phyloP scores from a whole-genome alignment of 805 yeast genomes.

The Yamadazyma phyllophila region DNA sequence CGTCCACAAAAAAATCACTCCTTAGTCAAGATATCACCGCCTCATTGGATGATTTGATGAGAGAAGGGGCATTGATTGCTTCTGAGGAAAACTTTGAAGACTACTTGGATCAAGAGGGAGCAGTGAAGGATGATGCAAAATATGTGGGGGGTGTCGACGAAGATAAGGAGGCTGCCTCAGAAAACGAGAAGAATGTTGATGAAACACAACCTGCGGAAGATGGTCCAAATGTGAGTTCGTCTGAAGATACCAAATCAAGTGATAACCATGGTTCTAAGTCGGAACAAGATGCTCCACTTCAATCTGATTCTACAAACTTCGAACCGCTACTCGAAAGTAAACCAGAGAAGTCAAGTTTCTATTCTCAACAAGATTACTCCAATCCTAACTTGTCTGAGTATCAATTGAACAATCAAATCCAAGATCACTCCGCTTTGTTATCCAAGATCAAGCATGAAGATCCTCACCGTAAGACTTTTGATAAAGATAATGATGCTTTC shows the following conservation, averaged over 20 bases:
- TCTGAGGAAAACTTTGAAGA: constrained; percentile 53
- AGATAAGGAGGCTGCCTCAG: neutral
- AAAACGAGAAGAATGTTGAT: neutral
- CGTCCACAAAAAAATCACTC: constrained; percentile 13
- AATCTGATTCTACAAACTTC: constrained; percentile 12
- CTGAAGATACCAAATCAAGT: neutral
- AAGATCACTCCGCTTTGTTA: constrained; percentile 35
- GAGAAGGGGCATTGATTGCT: constrained; percentile 45
- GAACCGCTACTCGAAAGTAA: constrained; percentile 6
- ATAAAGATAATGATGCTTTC: neutral
- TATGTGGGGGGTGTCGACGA: constrained; percentile 13
- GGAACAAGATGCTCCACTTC: constrained; percentile 21
- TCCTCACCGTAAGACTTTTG: constrained; percentile 21
- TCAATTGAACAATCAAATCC: constrained; percentile 40
- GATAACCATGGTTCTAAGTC: neutral
- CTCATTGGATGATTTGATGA: constrained; percentile 49
- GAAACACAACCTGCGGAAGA: neutral
- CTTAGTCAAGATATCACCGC: constrained; percentile 40
- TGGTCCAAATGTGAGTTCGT: no score
- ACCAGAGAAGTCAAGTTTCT: constrained; percentile 1
- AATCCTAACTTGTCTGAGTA: constrained; percentile 46
- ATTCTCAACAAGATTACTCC: constrained; percentile 23
- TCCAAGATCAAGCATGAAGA: constrained; percentile 36
- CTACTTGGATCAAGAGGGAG: constrained; percentile 53
- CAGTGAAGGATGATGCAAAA: constrained; percentile 47